phyloP scores from a whole-genome alignment of 371 early-diverging fungal genomes.

The Syncephalastrum monosporum region DNA sequence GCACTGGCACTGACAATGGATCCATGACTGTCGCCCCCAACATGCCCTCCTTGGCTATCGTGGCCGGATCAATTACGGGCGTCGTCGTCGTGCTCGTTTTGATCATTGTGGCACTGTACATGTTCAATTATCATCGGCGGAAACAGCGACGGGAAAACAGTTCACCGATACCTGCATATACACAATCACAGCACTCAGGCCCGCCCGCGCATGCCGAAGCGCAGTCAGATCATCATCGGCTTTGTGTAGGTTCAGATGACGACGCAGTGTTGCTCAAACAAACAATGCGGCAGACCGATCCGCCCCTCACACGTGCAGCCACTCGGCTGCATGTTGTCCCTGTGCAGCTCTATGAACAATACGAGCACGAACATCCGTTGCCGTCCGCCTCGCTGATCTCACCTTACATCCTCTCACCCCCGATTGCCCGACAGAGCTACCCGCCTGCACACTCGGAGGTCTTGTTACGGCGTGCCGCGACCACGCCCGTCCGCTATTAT shows the following conservation, averaged over 20 bases:
- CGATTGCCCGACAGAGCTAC: constrained; percentile 11
- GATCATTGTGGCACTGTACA: constrained; percentile 32
- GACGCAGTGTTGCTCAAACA: background rate
- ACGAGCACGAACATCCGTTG: background rate
- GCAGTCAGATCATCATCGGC: background rate
- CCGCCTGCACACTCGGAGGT: constrained; percentile 13
- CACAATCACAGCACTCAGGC: background rate
- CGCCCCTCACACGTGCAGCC: background rate
- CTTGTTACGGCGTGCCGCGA: constrained; percentile 15
- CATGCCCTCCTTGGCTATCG: constrained; percentile 35
- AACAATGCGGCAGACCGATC: background rate
- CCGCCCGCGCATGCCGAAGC: background rate
- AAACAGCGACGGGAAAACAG: constrained; percentile 3
- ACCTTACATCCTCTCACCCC: constrained; percentile 8
- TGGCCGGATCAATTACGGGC: constrained; percentile 42
- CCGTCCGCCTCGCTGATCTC: constrained; percentile 5
- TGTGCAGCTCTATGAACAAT: background rate
- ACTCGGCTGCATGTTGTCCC: background rate
- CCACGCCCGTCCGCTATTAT: constrained; percentile 8
- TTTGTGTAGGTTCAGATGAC: background rate
- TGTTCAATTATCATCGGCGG: constrained; percentile 23
- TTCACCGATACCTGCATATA: constrained; percentile 1
- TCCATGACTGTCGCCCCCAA: constrained; percentile 3
- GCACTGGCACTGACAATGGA: background rate
- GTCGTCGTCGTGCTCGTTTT: constrained; percentile 34